Conservation (phyloP, 1,139 yeast genomes). For the Yamadazyma diddensiae region DNA sequence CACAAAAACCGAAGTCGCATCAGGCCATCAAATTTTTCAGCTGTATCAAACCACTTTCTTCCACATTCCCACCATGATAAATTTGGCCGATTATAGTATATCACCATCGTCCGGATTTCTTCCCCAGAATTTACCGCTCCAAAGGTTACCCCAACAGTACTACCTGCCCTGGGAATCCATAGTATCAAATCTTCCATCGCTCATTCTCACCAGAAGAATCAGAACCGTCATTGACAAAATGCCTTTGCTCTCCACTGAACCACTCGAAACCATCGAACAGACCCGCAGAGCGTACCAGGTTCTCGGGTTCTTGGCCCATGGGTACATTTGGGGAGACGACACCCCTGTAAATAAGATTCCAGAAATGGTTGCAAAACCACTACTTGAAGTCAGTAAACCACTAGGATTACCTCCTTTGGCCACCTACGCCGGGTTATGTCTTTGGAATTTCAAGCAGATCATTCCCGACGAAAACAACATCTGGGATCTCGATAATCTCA, state of each 20-base stretch:
- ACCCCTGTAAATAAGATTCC: slow-evolving; percentile 70
- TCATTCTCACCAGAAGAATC: slow-evolving; percentile 63
- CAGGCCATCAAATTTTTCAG: slow-evolving; percentile 2
- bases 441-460: slow-evolving; percentile 81
- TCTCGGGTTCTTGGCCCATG: slow-evolving; percentile 78
- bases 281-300: slow-evolving; percentile 78
- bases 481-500: slow-evolving; percentile 62
- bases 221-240: slow-evolving; percentile 58
- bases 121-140: slow-evolving; percentile 66
- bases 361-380: slow-evolving; percentile 64
- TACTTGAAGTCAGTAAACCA: slow-evolving; percentile 53
- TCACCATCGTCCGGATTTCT: slow-evolving; percentile 73
- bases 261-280: slow-evolving; percentile 45
- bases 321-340: slow-evolving; percentile 83
- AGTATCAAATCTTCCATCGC: slow-evolving; percentile 65
- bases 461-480: slow-evolving; percentile 44
- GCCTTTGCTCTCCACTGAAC: slow-evolving; percentile 49
- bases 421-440: slow-evolving; percentile 81
- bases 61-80: background rate
- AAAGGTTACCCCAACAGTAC: slow-evolving; percentile 56
- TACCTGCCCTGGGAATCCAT: slow-evolving; percentile 78
- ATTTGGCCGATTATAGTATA: slow-evolving; percentile 24
- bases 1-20: slow-evolving; percentile 2
- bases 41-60: background rate
- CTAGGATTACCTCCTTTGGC: slow-evolving; percentile 82